A percentile compares a stretch with the other conserved stretches of the same genome.
Evolutionary conservation across 352 stramenopile genomes (phyloP).

Genomic region (Phytophthora rubi): DNA sequence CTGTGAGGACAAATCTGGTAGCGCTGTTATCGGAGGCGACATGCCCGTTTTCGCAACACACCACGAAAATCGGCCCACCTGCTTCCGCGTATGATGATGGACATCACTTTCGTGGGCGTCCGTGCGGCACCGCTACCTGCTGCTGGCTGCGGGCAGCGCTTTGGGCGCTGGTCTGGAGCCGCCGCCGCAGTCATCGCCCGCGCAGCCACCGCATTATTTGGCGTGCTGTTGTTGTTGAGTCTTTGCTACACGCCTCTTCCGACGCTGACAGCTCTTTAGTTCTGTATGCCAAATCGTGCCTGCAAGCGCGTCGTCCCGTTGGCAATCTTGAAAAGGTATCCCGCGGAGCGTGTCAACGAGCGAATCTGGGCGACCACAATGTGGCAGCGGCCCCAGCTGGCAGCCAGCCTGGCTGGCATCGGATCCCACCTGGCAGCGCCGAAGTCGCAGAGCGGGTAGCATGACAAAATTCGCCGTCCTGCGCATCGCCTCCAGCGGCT

Average conservation of each 20-base stretch:
- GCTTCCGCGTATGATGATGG: not conserved
- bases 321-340: slow-evolving; percentile 28
- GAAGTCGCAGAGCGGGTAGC: slow-evolving; percentile 13
- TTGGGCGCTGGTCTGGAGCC: not conserved
- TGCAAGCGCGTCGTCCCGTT: slow-evolving; percentile 25
- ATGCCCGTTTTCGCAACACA: not conserved
- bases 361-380: slow-evolving; percentile 24
- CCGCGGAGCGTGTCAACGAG: slow-evolving; percentile 11
- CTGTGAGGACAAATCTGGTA: not conserved
- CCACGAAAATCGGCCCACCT: not conserved
- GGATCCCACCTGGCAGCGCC: not conserved
- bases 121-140: not conserved
- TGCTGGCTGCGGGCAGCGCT: not conserved
- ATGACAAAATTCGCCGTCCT: slow-evolving; percentile 18
- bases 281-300: slow-evolving; percentile 21
- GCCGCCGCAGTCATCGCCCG: slow-evolving; percentile 19
- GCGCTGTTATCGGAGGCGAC: not conserved
- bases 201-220: slow-evolving; percentile 17
- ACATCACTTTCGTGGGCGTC: not conserved
- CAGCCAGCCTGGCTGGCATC: too few species aligned
- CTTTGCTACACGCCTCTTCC: slow-evolving; percentile 29
- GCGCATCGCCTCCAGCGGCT: slow-evolving; percentile 11
- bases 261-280: not conserved
- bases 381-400: slow-evolving; percentile 22
- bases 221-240: slow-evolving; percentile 28